These are phyloP conservation scores for Heterobasidion parviporum DNA, from an alignment of 1,284 basidiomycete species.

Conservation along the genomic window DNA sequence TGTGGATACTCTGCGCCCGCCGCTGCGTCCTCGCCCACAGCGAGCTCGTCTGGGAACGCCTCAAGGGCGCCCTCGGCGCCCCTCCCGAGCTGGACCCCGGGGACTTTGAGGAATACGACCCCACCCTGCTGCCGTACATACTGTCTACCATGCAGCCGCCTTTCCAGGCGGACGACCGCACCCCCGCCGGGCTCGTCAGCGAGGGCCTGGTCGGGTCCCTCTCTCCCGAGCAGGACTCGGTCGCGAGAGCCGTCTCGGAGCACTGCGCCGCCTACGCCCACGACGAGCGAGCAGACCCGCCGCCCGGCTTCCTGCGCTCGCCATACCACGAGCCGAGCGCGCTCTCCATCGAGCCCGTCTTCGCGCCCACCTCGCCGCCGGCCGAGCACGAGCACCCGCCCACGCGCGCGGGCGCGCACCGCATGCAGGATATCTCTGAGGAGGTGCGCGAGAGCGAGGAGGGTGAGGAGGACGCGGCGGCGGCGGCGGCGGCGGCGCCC, in stretches of 20 bases:
- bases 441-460: conserved; percentile 13
- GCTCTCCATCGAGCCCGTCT: conserved; percentile 22
- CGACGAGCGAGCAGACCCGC: background rate
- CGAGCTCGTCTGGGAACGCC: conserved; percentile 75
- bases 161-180: background rate
- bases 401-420: conserved; percentile 11
- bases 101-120: conserved; percentile 23
- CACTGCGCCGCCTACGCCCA: background rate
- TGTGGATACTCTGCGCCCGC: conserved; percentile 59
- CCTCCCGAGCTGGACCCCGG: conserved; percentile 67
- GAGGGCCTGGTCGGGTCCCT: background rate
- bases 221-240: conserved; percentile 11
- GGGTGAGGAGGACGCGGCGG: conserved; percentile 9
- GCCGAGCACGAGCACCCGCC: conserved; percentile 9
- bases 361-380: conserved; percentile 12
- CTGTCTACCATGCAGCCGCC: background rate
- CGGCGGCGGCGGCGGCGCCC: conserved; percentile 5
- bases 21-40: conserved; percentile 60
- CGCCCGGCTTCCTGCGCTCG: background rate
- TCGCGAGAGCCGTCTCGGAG: background rate
- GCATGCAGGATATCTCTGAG: conserved; percentile 14
- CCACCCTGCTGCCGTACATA: background rate
- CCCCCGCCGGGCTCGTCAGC: background rate
- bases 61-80: conserved; percentile 71
- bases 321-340: background rate